A percentile compares a stretch with the other conserved stretches of the same genome.
These are phyloP conservation scores for Eucalyptus shirleyi DNA, from an alignment of 345 rosid genomes.

Conservation along the genomic window DNA sequence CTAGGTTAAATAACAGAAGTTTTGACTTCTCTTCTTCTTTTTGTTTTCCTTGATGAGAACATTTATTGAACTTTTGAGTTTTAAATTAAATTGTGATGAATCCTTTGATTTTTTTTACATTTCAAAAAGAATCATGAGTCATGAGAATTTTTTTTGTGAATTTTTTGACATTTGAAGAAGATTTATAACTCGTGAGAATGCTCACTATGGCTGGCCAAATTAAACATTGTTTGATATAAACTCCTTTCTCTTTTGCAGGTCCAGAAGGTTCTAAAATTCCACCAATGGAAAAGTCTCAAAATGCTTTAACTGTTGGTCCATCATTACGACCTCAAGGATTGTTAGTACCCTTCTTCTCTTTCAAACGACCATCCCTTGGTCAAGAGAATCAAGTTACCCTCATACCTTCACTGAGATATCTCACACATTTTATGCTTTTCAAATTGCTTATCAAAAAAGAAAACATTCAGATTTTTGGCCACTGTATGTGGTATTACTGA, in stretches of 20 bases:
- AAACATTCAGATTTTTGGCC: background rate
- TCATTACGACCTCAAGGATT: slow-evolving; percentile 48
- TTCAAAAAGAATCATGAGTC: background rate
- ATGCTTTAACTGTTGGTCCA: slow-evolving; percentile 76
- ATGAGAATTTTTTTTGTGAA: background rate
- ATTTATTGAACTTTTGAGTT: background rate
- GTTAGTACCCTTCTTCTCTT: slow-evolving; percentile 21
- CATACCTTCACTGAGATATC: background rate
- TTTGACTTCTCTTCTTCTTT: background rate
- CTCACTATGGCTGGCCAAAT: background rate
- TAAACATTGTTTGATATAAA: background rate
- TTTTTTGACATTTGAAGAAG: background rate
- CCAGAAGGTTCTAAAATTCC: slow-evolving; percentile 41
- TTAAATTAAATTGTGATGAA: background rate
- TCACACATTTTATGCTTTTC: background rate
- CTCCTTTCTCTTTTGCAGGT: slow-evolving; percentile 25
- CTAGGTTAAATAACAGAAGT: background rate
- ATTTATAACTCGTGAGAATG: background rate
- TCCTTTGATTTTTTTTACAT: background rate
- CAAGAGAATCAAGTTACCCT: background rate
- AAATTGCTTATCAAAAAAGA: background rate
- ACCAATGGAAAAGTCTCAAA: slow-evolving; percentile 44
- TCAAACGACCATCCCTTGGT: background rate
- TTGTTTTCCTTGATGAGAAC: background rate
- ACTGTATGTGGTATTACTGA: background rate